Conservation (phyloP, 2,329 filamentous ascomycete genomes). For the Colletotrichum coccodes region DNA sequence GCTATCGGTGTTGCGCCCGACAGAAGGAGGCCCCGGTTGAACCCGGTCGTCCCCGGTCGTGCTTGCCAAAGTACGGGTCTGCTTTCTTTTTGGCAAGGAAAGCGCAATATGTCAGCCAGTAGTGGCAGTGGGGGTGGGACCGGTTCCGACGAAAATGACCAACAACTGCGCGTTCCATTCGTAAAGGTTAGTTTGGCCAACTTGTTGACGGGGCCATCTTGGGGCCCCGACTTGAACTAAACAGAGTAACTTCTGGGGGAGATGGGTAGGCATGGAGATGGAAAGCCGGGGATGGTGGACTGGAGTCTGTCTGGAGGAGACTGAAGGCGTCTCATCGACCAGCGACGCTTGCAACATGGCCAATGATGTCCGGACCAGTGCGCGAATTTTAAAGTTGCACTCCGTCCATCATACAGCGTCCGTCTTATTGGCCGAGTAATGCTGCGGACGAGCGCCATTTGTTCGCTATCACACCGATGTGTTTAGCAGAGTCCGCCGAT, state of each 20-base stretch:
- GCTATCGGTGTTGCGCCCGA: constrained; percentile 8
- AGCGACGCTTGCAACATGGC: not conserved
- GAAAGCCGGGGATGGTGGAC: not conserved
- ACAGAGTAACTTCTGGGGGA: not conserved
- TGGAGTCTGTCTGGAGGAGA: not conserved
- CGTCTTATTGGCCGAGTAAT: constrained; percentile 20
- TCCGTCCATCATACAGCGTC: not conserved
- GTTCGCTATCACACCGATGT: not conserved
- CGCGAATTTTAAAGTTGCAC: constrained; percentile 1
- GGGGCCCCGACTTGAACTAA: not conserved
- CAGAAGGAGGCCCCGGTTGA: constrained; percentile 4
- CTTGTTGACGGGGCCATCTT: not conserved
- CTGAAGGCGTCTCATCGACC: not conserved
- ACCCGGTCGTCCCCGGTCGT: constrained; percentile 6
- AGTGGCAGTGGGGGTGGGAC: constrained; percentile 14
- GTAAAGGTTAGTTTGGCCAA: not conserved
- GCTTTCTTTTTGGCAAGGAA: not conserved
- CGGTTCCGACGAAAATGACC: not conserved
- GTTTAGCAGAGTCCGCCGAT: not conserved
- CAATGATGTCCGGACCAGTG: not conserved
- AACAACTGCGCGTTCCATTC: not conserved
- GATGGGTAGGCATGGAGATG: not conserved
- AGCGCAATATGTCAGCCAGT: constrained; percentile 1
- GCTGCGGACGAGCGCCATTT: not conserved
- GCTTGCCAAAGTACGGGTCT: not conserved